Percentiles rank a stretch among this genome's conserved stretches.
phyloP scores from a whole-genome alignment of 495 filamentous ascomycete species.

The Hyaloscypha bicolor region DNA sequence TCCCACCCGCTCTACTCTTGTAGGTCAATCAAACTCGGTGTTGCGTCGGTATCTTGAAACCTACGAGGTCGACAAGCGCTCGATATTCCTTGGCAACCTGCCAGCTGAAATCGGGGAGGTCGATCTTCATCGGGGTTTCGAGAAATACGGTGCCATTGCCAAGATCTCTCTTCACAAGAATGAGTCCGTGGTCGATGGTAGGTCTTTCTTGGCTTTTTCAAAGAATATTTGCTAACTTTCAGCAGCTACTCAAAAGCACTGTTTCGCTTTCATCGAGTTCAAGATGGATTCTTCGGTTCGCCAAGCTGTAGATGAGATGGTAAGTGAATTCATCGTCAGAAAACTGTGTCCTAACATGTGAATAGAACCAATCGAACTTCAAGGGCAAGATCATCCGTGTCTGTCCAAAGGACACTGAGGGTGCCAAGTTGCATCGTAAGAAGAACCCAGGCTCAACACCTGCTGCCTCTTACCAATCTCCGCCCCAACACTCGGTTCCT shows the following conservation, averaged over 20 bases:
- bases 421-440: not conserved
- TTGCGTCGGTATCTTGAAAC: slow-evolving; percentile 39
- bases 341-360: slow-evolving; percentile 10
- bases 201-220: slow-evolving; percentile 22
- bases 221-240: not conserved
- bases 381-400: slow-evolving; percentile 27
- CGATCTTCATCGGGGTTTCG: slow-evolving; percentile 42
- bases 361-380: slow-evolving; percentile 20
- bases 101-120: slow-evolving; percentile 41
- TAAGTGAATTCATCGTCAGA: not conserved
- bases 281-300: slow-evolving; percentile 37
- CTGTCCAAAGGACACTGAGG: slow-evolving; percentile 31
- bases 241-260: slow-evolving; percentile 34
- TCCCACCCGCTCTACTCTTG: not conserved
- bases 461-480: not conserved
- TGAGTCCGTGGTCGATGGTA: slow-evolving; percentile 37
- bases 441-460: not conserved
- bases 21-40: slow-evolving; percentile 16
- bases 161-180: slow-evolving; percentile 44
- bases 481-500: not conserved
- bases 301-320: slow-evolving; percentile 38
- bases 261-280: slow-evolving; percentile 61
- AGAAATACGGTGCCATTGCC: slow-evolving; percentile 42
- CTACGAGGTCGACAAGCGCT: slow-evolving; percentile 51
- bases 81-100: slow-evolving; percentile 54